Percentiles rank a stretch among this genome's conserved stretches.
These are phyloP conservation scores for Pseudogymnoascus sp. DNA, from an alignment of 2,329 filamentous ascomycete species.

Conservation along the genomic window DNA sequence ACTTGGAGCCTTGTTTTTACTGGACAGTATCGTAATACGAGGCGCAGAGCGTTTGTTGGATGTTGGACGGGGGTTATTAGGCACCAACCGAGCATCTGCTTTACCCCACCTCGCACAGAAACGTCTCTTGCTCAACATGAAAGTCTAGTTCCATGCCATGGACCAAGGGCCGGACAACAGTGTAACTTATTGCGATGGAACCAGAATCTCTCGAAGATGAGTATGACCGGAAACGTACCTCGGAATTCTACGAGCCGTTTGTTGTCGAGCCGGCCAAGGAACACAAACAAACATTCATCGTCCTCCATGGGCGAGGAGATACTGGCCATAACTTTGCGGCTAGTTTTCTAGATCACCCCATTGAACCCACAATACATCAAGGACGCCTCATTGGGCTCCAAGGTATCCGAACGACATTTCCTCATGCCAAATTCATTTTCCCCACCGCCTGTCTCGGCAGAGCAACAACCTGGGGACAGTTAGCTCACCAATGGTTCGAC, in stretches of 20 bases:
- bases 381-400: background rate
- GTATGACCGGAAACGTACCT: background rate
- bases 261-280: slow-evolving; percentile 12
- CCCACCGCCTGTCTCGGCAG: slow-evolving; percentile 39
- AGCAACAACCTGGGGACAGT: slow-evolving; percentile 34
- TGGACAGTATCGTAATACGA: background rate
- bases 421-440: slow-evolving; percentile 42
- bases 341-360: slow-evolving; percentile 30
- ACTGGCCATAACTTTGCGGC: slow-evolving; percentile 35
- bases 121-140: background rate
- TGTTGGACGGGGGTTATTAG: background rate
- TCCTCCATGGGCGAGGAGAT: slow-evolving; percentile 44
- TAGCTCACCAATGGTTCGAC: slow-evolving; percentile 42
- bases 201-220: background rate
- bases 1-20: background rate
- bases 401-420: slow-evolving; percentile 31
- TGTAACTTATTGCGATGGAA: background rate
- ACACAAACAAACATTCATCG: slow-evolving; percentile 40
- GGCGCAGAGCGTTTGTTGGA: background rate
- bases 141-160: background rate
- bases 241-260: slow-evolving; percentile 16
- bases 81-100: background rate
- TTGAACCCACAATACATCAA: slow-evolving; percentile 11
- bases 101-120: background rate
- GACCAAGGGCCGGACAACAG: background rate